Evolutionary conservation across 805 yeast genomes (phyloP), one percentile per base, ranked within the genome.

Genomic region (Candida xiaguanensis): DNA sequence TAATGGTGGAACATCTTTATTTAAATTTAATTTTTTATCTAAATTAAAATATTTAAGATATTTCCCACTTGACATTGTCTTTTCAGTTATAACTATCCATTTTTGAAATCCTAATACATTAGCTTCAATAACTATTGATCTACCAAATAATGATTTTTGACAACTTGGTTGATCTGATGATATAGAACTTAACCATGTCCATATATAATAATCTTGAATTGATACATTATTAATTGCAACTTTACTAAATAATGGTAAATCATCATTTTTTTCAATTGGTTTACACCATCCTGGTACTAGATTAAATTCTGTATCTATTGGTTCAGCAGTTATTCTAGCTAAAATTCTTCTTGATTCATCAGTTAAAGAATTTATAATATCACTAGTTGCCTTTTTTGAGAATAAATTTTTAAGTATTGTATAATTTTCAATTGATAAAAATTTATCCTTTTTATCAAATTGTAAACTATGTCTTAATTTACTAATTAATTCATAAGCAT

Each of bases 171-270:
- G 84, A 54, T 88, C 96, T 23, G 80, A 72, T 0, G 86, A 86
- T 17, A 87, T 56, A 2, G 88, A 75, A 1, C 89, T 78, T 52
- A 87, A 67, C 96, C 96, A 88, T 0, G 95, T 77, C 96, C 96
- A 88, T 20, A 87, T 85, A 53, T 82, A 88, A 58, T 84, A 88
- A 58, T 88, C 96, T 58, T 86, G 95, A 14, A 88, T 77, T 5
- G 85, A 73, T 1, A 85, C 82, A 43, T 85, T 74, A 7, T 76
- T 64, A 8, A 85, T 65, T 32, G 55, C 44, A 14, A 64, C 55
- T 40, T 59, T 62, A 27, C 63, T 71, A 62, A 48, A 65, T 24
- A 59, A 47, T 2, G 72, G 72, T n/a, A 66, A 62, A 31, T 61
- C 52, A 2, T 40, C 39, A 42, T 42, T 59, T 32, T 40, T 33